A percentile compares a stretch with the other conserved stretches of the same genome.
Conservation (phyloP, 371 early-diverging fungal species). For the Choanephora cucurbitarum region DNA sequence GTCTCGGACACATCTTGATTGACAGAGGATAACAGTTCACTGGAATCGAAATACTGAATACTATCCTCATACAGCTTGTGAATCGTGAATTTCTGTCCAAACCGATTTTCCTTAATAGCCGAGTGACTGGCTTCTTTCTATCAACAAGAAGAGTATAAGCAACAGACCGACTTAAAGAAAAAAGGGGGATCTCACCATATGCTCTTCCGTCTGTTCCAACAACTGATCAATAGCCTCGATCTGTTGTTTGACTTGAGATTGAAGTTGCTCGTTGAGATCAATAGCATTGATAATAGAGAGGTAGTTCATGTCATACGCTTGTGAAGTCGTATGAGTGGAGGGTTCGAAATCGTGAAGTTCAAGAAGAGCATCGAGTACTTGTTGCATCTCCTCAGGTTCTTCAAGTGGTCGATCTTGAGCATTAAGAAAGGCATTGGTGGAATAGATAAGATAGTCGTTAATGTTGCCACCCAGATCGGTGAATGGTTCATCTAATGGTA, state of each 20-base stretch:
- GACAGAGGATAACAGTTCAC: constrained; percentile 1
- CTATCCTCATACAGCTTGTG: constrained; percentile 8
- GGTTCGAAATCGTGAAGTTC: constrained; percentile 6
- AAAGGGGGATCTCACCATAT: constrained; percentile 25
- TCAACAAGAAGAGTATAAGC: neutral
- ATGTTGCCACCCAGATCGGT: too few relatives aligned
- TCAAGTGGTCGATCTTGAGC: neutral
- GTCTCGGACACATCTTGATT: constrained; percentile 1
- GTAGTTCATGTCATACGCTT: constrained; percentile 3
- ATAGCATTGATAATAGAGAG: constrained; percentile 20
- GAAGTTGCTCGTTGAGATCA: constrained; percentile 26
- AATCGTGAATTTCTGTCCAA: constrained; percentile 3
- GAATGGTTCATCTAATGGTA: too few relatives aligned
- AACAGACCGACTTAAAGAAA: too few relatives aligned
- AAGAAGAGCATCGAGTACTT: constrained; percentile 10
- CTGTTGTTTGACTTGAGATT: constrained; percentile 13
- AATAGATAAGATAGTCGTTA: too few relatives aligned
- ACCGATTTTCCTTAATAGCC: constrained; percentile 7
- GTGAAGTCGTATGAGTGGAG: too few relatives aligned
- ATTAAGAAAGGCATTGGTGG: neutral
- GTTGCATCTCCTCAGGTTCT: constrained; percentile 8
- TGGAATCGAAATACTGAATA: constrained; percentile 12
- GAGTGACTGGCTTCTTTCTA: neutral
- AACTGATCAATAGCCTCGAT: constrained; percentile 19
- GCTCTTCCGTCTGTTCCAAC: constrained; percentile 14